phyloP scores from a whole-genome alignment of 148 eudicot genomes.

The Vaccinium macrocarpon region DNA sequence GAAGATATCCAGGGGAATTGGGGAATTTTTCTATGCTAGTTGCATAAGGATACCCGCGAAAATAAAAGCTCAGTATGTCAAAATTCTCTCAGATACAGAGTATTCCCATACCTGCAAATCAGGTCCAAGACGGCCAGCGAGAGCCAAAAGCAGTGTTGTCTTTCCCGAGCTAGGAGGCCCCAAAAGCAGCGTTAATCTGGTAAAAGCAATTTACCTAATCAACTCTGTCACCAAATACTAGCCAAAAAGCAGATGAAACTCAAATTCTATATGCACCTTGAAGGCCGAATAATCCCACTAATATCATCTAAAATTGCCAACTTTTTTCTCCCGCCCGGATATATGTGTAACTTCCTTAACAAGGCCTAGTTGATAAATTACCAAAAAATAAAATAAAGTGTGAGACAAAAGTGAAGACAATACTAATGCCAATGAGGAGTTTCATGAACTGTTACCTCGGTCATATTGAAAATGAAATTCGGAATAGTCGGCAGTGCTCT shows the following conservation, averaged over 20 bases:
- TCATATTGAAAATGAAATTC: slow-evolving; percentile 80
- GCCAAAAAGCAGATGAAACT: not conserved
- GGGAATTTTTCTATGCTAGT: not conserved
- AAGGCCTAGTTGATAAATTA: slow-evolving; percentile 51
- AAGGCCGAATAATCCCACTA: slow-evolving; percentile 85
- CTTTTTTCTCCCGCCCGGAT: slow-evolving; percentile 58
- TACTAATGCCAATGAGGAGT: not conserved
- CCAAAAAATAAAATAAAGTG: slow-evolving; percentile 11
- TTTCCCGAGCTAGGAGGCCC: slow-evolving; percentile 99
- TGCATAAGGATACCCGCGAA: not conserved
- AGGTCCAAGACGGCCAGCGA: slow-evolving; percentile 83
- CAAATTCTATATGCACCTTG: slow-evolving; percentile 50
- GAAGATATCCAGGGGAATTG: slow-evolving; percentile 2
- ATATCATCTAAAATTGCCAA: slow-evolving; percentile 76
- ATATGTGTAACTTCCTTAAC: slow-evolving; percentile 66
- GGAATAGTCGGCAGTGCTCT: slow-evolving; percentile 95
- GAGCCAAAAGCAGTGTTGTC: slow-evolving; percentile 79
- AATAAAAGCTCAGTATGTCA: slow-evolving; percentile 2
- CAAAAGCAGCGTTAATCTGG: slow-evolving; percentile 80
- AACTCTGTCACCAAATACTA: slow-evolving; percentile 5
- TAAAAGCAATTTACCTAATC: slow-evolving; percentile 8
- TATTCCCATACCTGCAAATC: slow-evolving; percentile 68
- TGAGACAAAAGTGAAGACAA: not conserved
- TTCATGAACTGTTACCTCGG: slow-evolving; percentile 54
- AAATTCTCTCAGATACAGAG: slow-evolving; percentile 7